These are phyloP conservation scores for Trichoderma brevicompactum DNA, from an alignment of 2,329 filamentous ascomycete species.

Conservation along the genomic window DNA sequence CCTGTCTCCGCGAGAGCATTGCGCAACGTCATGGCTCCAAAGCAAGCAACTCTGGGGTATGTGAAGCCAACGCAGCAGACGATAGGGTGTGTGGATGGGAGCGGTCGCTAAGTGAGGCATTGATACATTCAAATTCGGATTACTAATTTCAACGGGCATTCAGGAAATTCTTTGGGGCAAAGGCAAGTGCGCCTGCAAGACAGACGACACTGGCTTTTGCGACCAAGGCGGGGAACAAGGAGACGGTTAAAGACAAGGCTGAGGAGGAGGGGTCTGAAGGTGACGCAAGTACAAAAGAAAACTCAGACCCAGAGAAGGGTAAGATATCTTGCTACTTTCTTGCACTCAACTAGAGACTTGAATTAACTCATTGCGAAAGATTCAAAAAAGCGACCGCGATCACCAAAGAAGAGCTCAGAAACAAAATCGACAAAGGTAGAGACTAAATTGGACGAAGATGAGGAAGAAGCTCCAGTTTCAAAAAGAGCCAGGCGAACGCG, in stretches of 20 bases:
- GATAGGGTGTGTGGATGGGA: conserved; percentile 62
- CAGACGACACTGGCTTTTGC: conserved; percentile 82
- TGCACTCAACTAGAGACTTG: neutral
- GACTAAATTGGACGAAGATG: conserved; percentile 52
- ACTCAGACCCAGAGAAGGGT: conserved; percentile 48
- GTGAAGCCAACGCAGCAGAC: conserved; percentile 75
- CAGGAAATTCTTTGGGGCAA: conserved; percentile 83
- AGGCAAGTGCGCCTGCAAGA: conserved; percentile 61
- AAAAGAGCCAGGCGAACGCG: conserved; percentile 60
- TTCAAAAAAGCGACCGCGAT: conserved; percentile 53
- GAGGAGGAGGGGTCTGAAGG: conserved; percentile 33
- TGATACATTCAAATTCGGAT: neutral
- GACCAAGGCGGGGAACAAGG: conserved; percentile 54
- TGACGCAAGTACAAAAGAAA: conserved; percentile 44
- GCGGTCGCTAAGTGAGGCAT: neutral
- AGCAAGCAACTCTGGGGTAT: conserved; percentile 88
- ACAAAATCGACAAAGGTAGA: conserved; percentile 31
- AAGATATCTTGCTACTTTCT: conserved; percentile 13
- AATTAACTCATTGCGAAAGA: conserved; percentile 37
- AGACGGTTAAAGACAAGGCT: conserved; percentile 38
- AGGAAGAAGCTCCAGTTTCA: conserved; percentile 62
- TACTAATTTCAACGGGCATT: conserved; percentile 24
- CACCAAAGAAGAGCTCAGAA: conserved; percentile 16
- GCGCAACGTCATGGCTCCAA: conserved; percentile 56
- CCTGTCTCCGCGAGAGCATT: conserved; percentile 19